These are phyloP conservation scores for Scleroderma bovista DNA, from an alignment of 768 basidiomycete species.

Conservation along the genomic window DNA sequence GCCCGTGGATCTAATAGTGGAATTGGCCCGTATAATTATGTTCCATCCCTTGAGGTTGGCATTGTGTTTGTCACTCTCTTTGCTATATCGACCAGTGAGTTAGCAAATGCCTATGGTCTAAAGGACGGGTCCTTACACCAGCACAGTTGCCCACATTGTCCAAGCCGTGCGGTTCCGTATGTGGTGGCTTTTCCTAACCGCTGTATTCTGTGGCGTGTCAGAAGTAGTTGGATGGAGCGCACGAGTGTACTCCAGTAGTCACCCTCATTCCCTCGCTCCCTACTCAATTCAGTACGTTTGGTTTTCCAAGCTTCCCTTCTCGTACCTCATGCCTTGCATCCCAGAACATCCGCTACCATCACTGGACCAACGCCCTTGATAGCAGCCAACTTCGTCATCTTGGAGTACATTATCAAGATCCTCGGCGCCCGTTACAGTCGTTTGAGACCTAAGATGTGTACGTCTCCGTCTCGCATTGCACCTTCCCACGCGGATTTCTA, in stretches of 20 bases:
- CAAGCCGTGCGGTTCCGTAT: slow-evolving; percentile 40
- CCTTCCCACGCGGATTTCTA: slow-evolving; percentile 2
- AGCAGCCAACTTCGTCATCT: slow-evolving; percentile 56
- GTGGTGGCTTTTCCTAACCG: slow-evolving; percentile 50
- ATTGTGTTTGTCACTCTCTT: slow-evolving; percentile 37
- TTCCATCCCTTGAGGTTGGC: slow-evolving; percentile 34
- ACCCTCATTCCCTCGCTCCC: slow-evolving; percentile 14
- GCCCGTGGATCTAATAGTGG: neutral
- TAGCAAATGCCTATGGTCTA: neutral
- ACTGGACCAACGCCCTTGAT: slow-evolving; percentile 52
- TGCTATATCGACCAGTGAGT: slow-evolving; percentile 33
- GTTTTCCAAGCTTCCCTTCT: neutral
- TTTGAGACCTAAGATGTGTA: slow-evolving; percentile 38
- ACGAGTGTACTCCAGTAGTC: slow-evolving; percentile 42
- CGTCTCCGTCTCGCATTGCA: slow-evolving; percentile 4
- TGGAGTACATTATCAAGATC: slow-evolving; percentile 41
- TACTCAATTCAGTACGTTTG: slow-evolving; percentile 40
- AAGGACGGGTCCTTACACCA: neutral
- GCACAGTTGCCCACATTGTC: slow-evolving; percentile 38
- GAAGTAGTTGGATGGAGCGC: slow-evolving; percentile 53
- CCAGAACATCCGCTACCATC: slow-evolving; percentile 48
- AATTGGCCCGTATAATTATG: slow-evolving; percentile 33
- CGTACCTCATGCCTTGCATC: neutral
- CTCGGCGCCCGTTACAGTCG: slow-evolving; percentile 46
- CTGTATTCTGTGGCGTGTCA: slow-evolving; percentile 38